These are phyloP conservation scores for Synchytrium microbalum DNA, from an alignment of 371 early-diverging fungal species.

Conservation along the genomic window DNA sequence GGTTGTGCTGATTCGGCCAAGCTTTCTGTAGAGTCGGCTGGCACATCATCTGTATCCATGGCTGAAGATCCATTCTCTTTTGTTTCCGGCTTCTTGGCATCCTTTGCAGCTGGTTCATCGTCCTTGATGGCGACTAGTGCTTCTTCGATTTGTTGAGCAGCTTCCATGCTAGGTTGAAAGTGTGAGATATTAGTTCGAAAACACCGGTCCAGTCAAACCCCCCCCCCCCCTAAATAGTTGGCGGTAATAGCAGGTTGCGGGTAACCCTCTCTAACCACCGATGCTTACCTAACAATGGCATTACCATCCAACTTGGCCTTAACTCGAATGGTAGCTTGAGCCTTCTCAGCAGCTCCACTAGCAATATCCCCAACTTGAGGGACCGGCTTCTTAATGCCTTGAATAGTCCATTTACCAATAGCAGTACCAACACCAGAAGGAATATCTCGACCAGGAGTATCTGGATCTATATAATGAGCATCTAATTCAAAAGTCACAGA, in stretches of 20 bases:
- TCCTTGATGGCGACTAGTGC: slow-evolving; percentile 37
- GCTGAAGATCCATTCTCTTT: slow-evolving; percentile 37
- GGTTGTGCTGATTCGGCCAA: slow-evolving; percentile 10
- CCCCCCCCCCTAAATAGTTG: too few relatives aligned
- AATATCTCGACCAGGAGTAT: background rate
- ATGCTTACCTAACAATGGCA: slow-evolving; percentile 53
- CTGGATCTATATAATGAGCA: slow-evolving; percentile 51
- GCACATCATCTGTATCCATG: slow-evolving; percentile 30
- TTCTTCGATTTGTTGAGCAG: slow-evolving; percentile 86
- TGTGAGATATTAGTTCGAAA: slow-evolving; percentile 7
- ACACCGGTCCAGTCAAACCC: background rate
- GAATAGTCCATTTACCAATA: slow-evolving; percentile 36
- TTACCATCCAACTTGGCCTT: slow-evolving; percentile 83
- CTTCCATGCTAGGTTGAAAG: slow-evolving; percentile 46
- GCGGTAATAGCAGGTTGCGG: too few relatives aligned
- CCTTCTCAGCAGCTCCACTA: slow-evolving; percentile 11
- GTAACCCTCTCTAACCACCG: background rate
- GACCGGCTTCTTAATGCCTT: slow-evolving; percentile 49
- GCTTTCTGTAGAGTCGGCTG: slow-evolving; percentile 18
- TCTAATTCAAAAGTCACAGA: slow-evolving; percentile 70
- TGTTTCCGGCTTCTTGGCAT: slow-evolving; percentile 21
- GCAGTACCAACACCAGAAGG: slow-evolving; percentile 24
- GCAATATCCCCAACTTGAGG: slow-evolving; percentile 9
- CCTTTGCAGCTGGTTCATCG: slow-evolving; percentile 20
- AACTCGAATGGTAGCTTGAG: slow-evolving; percentile 77